Evolutionary conservation across 345 rosid genomes (phyloP).

Genomic region (Syzygium grande): DNA sequence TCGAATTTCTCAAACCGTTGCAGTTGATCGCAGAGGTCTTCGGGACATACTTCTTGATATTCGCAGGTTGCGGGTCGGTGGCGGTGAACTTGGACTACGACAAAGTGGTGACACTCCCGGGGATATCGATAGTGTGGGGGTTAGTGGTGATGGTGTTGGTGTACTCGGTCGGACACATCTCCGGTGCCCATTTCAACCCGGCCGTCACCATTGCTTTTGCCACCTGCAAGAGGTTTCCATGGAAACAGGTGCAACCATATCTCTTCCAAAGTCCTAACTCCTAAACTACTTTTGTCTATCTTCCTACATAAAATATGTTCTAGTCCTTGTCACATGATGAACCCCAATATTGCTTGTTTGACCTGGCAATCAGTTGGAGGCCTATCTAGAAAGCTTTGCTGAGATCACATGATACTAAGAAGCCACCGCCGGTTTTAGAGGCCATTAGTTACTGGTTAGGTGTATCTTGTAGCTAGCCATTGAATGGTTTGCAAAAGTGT

Average conservation of each 20-base stretch:
- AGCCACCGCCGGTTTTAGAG: not conserved
- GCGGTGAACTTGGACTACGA: slow-evolving; percentile 58
- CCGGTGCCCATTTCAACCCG: slow-evolving; percentile 97
- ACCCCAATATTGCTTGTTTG: not conserved
- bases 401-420: not conserved
- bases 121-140: slow-evolving; percentile 85
- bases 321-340: not conserved
- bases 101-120: slow-evolving; percentile 63
- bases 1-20: not conserved
- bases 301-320: not conserved
- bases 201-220: slow-evolving; percentile 95
- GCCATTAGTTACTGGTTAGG: not conserved
- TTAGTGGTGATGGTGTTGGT: slow-evolving; percentile 73
- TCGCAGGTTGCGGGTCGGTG: slow-evolving; percentile 78
- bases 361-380: not conserved
- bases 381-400: not conserved
- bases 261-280: not conserved
- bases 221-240: slow-evolving; percentile 66
- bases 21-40: slow-evolving; percentile 72
- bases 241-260: slow-evolving; percentile 46
- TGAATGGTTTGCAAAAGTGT: not conserved
- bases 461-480: not conserved
- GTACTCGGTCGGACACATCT: slow-evolving; percentile 90
- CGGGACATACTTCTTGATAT: slow-evolving; percentile 86
- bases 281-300: not conserved